Evolutionary conservation across 2,329 filamentous ascomycete species (phyloP), one percentile per base, ranked within the genome.

Genomic region (Anisogramma anomala): DNA sequence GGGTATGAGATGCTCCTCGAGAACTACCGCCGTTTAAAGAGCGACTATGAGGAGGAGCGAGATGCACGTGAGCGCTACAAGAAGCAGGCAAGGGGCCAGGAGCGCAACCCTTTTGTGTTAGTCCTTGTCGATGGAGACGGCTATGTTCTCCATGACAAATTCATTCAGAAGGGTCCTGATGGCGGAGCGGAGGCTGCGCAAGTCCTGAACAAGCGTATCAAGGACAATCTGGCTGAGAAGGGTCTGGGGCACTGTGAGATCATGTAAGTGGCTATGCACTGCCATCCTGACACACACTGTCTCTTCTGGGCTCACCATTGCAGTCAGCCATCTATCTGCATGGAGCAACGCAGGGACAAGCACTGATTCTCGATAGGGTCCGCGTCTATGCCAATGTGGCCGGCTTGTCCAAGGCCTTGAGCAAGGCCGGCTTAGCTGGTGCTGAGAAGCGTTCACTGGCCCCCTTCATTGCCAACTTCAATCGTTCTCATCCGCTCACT

Each of bases 81-180:
- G 51, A 65, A 68, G 49, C 53, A 70, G 41, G 66, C 67, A 4
- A 61, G 63, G 38, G 63, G 61, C 10, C 60, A 66, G 48, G 66
- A 72, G 18, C 66, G 69, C 15, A 72, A 72, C 46, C 68, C 74
- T 0, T 80, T 79, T 49, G 72, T 74, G 1, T 61, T 80, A 2
- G 68, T 80, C 6, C 59, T 81, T 0, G 59, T 81, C 10, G 76
- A 81, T 42, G 77, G 74, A 15, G 74, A 81, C 55, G 72, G 71
- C 35, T 79, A 78, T 42, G 46, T 63, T n/a, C 72, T 77, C 51
- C 63, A 68, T 25, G 69, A 74, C 30, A 55, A 61, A 22, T 59
- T 73, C 7, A 52, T 75, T 36, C 57, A 56, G 32, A 61, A 60
- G 5, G 66, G 67, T 2, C 62, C 65, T 31, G 65, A 73, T 3